Evolutionary conservation across 1,284 basidiomycete species (phyloP), one percentile per base, ranked within the genome.

Genomic region (Malassezia restricta): DNA sequence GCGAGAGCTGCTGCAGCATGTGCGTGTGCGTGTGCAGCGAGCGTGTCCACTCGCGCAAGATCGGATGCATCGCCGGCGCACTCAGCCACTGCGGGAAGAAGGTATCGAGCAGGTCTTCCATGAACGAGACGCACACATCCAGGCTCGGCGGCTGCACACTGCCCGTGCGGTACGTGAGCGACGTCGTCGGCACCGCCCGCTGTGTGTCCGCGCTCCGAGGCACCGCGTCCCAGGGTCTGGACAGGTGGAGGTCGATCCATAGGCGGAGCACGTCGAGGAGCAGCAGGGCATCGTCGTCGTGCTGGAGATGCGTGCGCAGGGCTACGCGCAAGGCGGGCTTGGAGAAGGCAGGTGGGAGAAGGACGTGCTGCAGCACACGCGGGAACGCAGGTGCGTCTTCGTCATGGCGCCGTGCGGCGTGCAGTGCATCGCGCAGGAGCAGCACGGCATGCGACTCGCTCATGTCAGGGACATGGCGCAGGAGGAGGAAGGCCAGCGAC

Each of bases 51-150:
- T 55, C 53, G 14, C 43, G 48, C 8, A 55, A 39, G 40, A 45
- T 45, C 29, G 43, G 37, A 29, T 55, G 53, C 8, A 31, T 42
- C 27, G 30, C 9, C 35, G 40, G 29, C 14, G 53, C 49, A 20
- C 40, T 37, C 12, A 55, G 42, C 44, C 44, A 47, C 41, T 50
- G 53, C 20, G 53, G 47, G 41, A 55, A 55, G 30, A 40, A 55
- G 42, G 53, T 55, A 47, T 55, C 53, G 31, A 55, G 47, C 48
- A 55, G 8, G 39, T 55, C 53, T 27, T 55, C 53, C 30, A 35
- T 41, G 17, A 55, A 55, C 28, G 47, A 50, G 38, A 47, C 31
- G n/a, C 44, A 40, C 30, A 43, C 43, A 8, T 41, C 47, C 11
- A 55, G 40, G 20, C 35, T 11, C 28, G 53, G 43, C 38, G 53